Conservation (phyloP, 2,329 filamentous ascomycete species). For the Neonectria punicea region DNA sequence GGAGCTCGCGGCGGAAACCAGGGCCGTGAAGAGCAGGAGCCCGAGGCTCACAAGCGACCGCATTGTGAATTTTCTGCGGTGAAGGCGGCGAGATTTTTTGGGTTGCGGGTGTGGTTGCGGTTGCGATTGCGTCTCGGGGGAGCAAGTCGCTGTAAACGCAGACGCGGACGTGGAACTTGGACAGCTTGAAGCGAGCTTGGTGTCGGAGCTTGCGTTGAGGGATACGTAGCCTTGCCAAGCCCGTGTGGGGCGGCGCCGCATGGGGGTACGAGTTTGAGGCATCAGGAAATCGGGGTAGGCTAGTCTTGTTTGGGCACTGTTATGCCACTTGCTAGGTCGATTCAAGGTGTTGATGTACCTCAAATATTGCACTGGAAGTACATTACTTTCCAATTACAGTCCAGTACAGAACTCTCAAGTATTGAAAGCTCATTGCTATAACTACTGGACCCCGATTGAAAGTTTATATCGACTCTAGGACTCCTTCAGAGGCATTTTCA, state of each 20-base stretch:
- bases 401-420: not conserved
- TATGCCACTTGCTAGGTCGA: not conserved
- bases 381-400: no score
- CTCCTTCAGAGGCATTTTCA: not conserved
- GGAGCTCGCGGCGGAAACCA: conserved; percentile 81
- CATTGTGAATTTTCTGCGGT: conserved; percentile 60
- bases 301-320: conserved; percentile 21
- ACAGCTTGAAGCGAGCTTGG: conserved; percentile 42
- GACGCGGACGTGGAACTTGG: conserved; percentile 34
- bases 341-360: not conserved
- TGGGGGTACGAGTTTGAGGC: conserved; percentile 5
- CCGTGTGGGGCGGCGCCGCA: conserved; percentile 22
- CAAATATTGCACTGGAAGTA: not conserved
- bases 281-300: not conserved
- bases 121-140: conserved; percentile 24
- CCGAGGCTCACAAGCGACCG: conserved; percentile 78
- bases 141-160: conserved; percentile 29
- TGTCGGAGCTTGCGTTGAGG: conserved; percentile 45
- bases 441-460: not conserved
- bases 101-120: conserved; percentile 10
- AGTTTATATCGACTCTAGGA: not conserved
- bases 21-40: conserved; percentile 71
- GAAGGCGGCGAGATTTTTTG: not conserved
- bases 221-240: conserved; percentile 51
- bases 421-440: not conserved